phyloP scores from a whole-genome alignment of 2,329 filamentous ascomycete genomes.

The Aspergillus sp. region DNA sequence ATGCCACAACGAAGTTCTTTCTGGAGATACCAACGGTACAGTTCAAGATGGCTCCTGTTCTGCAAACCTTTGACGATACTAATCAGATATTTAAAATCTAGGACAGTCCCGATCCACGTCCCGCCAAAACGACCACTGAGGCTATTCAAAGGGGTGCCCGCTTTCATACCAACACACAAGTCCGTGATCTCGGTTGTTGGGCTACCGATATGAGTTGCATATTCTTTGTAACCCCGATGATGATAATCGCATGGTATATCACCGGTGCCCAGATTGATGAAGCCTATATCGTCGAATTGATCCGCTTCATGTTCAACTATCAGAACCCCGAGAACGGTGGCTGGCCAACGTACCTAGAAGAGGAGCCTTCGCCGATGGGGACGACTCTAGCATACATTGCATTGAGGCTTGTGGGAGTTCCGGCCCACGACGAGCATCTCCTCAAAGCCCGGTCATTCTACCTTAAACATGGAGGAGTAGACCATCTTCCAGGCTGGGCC shows the following conservation, averaged over 20 bases:
- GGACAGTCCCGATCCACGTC: no score
- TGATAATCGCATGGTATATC: constrained; percentile 12
- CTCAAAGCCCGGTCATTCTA: neutral
- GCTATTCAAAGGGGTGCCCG: neutral
- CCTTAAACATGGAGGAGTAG: neutral
- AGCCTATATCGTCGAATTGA: neutral
- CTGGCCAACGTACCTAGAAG: constrained; percentile 6
- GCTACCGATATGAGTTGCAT: constrained; percentile 10
- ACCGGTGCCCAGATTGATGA: constrained; percentile 2
- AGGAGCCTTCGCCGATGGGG: constrained; percentile 5
- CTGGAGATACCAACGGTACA: no score
- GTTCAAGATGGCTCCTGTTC: no score
- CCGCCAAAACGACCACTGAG: neutral
- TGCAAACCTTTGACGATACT: no score
- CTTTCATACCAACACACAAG: neutral
- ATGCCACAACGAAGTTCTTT: no score
- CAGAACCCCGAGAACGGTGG: constrained; percentile 7
- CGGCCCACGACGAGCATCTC: neutral
- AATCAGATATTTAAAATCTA: no score
- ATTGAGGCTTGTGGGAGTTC: constrained; percentile 10
- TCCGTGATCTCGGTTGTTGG: constrained; percentile 8
- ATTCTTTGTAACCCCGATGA: constrained; percentile 12
- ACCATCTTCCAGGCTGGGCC: constrained; percentile 6
- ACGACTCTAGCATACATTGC: constrained; percentile 9
- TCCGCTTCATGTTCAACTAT: neutral